Evolutionary conservation across 2,329 filamentous ascomycete species (phyloP).

Genomic region (Magnaporthiopsis incrustans): DNA sequence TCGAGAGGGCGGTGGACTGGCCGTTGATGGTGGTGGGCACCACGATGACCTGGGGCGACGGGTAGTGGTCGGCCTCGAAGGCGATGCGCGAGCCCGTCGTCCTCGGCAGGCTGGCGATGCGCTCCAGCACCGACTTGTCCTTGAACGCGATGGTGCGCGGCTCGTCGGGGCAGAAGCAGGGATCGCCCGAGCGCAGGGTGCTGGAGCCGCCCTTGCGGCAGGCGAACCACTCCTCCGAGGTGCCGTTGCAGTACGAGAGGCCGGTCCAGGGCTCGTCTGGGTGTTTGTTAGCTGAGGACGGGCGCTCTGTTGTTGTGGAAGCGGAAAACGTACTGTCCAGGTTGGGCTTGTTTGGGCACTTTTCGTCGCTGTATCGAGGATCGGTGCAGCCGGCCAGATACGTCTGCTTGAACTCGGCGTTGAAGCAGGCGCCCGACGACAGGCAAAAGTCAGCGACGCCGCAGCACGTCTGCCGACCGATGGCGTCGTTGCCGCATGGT

Average conservation of each 20-base stretch:
- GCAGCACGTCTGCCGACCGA: constrained; percentile 12
- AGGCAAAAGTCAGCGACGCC: constrained; percentile 14
- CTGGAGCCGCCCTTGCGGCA: constrained; percentile 20
- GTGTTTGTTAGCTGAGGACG: not conserved
- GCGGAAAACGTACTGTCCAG: constrained; percentile 8
- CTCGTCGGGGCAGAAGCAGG: constrained; percentile 22
- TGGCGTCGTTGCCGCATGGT: constrained; percentile 16
- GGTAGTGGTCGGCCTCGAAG: constrained; percentile 11
- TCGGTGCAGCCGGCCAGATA: constrained; percentile 31
- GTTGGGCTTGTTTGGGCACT: constrained; percentile 25
- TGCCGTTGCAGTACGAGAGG: constrained; percentile 26
- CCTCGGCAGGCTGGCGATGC: constrained; percentile 18
- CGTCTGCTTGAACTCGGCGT: constrained; percentile 23
- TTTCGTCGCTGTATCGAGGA: constrained; percentile 19
- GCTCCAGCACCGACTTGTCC: constrained; percentile 17
- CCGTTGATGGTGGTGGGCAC: constrained; percentile 14
- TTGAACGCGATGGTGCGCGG: constrained; percentile 19
- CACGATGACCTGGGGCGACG: constrained; percentile 14
- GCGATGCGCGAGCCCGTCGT: constrained; percentile 19
- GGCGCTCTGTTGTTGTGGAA: not conserved
- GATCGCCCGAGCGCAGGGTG: constrained; percentile 15
- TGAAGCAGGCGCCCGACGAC: constrained; percentile 13
- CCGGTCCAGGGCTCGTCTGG: constrained; percentile 23
- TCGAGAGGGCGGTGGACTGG: not conserved
- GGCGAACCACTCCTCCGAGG: constrained; percentile 22